These are phyloP conservation scores for Trypanosoma theileri DNA, from an alignment of 208 protist genomes.

Conservation along the genomic window DNA sequence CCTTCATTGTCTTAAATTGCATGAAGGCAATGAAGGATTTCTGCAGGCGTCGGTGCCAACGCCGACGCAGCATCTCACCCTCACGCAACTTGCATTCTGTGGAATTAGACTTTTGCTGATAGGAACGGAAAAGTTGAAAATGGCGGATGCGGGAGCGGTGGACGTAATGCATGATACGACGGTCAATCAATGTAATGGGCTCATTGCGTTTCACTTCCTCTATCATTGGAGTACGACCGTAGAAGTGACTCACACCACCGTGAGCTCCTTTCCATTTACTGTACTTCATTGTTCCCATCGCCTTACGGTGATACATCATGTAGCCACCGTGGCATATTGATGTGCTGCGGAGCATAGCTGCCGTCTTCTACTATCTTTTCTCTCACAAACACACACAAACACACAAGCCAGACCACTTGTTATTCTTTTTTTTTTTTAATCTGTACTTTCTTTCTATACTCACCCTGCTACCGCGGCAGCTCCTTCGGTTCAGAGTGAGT, in stretches of 20 bases:
- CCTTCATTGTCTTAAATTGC: slow-evolving; percentile 91
- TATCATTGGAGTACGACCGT: slow-evolving; percentile 81
- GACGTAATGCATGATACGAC: slow-evolving; percentile 88
- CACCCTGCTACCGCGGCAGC: not conserved
- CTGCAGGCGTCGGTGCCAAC: slow-evolving; percentile 78
- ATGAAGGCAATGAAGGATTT: slow-evolving; percentile 91
- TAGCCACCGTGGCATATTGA: slow-evolving; percentile 52
- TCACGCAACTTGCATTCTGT: slow-evolving; percentile 87
- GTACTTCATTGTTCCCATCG: slow-evolving; percentile 87
- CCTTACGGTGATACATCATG: slow-evolving; percentile 90
- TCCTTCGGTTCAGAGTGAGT: no score
- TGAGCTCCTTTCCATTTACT: slow-evolving; percentile 76
- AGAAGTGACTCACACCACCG: slow-evolving; percentile 85
- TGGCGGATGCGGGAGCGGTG: slow-evolving; percentile 83
- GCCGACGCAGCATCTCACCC: slow-evolving; percentile 83
- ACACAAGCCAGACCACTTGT: slow-evolving; percentile 3
- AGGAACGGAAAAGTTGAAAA: slow-evolving; percentile 88
- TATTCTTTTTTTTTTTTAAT: slow-evolving; percentile 23
- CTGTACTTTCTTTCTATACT: slow-evolving; percentile 4
- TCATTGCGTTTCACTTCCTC: slow-evolving; percentile 71
- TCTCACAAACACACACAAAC: not conserved
- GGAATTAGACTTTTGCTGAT: slow-evolving; percentile 84
- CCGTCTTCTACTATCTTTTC: not conserved
- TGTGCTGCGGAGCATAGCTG: slow-evolving; percentile 45
- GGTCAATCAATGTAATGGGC: slow-evolving; percentile 77